phyloP scores from a whole-genome alignment of 768 basidiomycete species.

The Tricholoma flavovirens region DNA sequence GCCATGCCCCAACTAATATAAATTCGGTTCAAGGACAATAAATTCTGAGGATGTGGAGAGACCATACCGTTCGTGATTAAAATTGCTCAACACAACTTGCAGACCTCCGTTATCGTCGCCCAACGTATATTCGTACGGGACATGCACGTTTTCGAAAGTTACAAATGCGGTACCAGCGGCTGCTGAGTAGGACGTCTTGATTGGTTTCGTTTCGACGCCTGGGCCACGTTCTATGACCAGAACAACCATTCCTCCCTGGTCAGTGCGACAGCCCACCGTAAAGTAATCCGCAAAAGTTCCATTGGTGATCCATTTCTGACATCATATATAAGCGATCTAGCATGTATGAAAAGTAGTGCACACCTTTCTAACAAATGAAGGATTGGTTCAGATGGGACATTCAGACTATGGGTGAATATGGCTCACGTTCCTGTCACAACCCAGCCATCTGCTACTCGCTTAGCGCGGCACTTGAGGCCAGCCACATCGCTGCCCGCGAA shows the following conservation, averaged over 20 bases:
- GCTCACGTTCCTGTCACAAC: slow-evolving; percentile 74
- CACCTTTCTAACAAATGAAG: not conserved
- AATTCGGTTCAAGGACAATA: slow-evolving; percentile 6
- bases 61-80: slow-evolving; percentile 82
- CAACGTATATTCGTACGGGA: slow-evolving; percentile 52
- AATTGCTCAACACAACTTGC: slow-evolving; percentile 33
- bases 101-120: slow-evolving; percentile 40
- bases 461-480: slow-evolving; percentile 68
- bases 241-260: slow-evolving; percentile 27
- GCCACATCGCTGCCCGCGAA: slow-evolving; percentile 76
- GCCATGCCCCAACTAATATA: slow-evolving; percentile 60
- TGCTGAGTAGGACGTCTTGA: slow-evolving; percentile 46
- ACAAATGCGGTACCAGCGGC: slow-evolving; percentile 44
- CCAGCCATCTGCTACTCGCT: slow-evolving; percentile 67
- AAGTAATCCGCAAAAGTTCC: slow-evolving; percentile 35
- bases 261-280: slow-evolving; percentile 53
- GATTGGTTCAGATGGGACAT: not conserved
- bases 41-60: not conserved
- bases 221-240: slow-evolving; percentile 11
- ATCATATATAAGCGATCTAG: not conserved
- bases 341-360: not conserved
- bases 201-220: slow-evolving; percentile 18
- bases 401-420: not conserved
- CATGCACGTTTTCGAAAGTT: slow-evolving; percentile 28
- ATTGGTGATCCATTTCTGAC: slow-evolving; percentile 37